Conservation (phyloP, 129 eudicot genomes). For the Glebionis coronaria region DNA sequence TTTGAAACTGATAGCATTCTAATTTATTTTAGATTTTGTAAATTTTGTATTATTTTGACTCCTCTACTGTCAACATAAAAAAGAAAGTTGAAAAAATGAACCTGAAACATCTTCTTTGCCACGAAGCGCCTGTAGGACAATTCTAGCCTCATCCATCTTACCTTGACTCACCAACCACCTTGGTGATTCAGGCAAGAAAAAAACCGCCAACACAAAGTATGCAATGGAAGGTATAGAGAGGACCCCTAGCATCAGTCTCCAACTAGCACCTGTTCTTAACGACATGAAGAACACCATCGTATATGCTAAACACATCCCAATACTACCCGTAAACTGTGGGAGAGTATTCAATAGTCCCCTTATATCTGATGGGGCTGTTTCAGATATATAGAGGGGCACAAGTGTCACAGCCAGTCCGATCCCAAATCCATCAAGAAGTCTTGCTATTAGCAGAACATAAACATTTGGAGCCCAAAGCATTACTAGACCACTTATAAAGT, state of each 20-base stretch:
- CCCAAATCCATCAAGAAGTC: slow-evolving; percentile 95
- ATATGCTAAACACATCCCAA: slow-evolving; percentile 88
- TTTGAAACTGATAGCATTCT: background rate
- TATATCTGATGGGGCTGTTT: slow-evolving; percentile 95
- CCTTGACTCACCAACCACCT: slow-evolving; percentile 99
- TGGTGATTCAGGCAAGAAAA: slow-evolving; percentile 93
- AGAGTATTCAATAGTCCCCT: slow-evolving; percentile 83
- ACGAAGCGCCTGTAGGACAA: slow-evolving; percentile 66
- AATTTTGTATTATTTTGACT: too few species aligned
- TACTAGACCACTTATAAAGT: slow-evolving; percentile 71
- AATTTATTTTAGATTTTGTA: too few species aligned
- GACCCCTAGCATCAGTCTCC: slow-evolving; percentile 97
- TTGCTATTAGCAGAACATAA: slow-evolving; percentile 68
- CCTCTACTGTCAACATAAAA: background rate
- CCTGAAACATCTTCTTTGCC: slow-evolving; percentile 97
- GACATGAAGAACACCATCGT: slow-evolving; percentile 95
- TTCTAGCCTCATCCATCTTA: slow-evolving; percentile 76
- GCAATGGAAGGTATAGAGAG: slow-evolving; percentile 74
- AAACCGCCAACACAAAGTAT: slow-evolving; percentile 55
- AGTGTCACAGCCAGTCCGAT: slow-evolving; percentile 94
- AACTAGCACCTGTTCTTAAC: slow-evolving; percentile 53
- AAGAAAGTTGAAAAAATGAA: slow-evolving; percentile 25
- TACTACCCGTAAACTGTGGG: slow-evolving; percentile 90
- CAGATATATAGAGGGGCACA: slow-evolving; percentile 90
- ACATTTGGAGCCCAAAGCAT: slow-evolving; percentile 98